Conservation (phyloP, 192 early-diverging fungal genomes). For the Geranomyces variabilis region DNA sequence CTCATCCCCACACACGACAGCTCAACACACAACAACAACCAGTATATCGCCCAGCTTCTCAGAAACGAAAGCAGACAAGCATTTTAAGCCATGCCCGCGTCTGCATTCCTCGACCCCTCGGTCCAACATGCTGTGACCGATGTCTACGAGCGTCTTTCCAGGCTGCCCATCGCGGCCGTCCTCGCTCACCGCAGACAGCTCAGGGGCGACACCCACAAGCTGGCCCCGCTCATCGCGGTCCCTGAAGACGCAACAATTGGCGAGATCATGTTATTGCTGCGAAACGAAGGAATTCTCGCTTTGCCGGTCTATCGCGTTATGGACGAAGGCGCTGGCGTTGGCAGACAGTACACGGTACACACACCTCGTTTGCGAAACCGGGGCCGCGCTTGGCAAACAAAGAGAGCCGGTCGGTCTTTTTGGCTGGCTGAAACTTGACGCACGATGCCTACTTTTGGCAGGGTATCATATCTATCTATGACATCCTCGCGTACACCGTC, state of each 20-base stretch:
- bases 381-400: slow-evolving; percentile 1
- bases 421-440: background rate
- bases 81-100: background rate
- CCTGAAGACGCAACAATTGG: slow-evolving; percentile 36
- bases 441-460: background rate
- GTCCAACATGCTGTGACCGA: slow-evolving; percentile 8
- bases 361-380: background rate
- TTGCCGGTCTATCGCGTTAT: slow-evolving; percentile 40
- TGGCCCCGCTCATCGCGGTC: slow-evolving; percentile 36
- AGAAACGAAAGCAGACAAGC: too few relatives aligned
- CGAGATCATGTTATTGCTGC: slow-evolving; percentile 41
- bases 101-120: slow-evolving; percentile 1
- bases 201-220: background rate
- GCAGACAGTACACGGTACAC: slow-evolving; percentile 22
- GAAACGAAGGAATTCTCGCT: slow-evolving; percentile 43
- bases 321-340: slow-evolving; percentile 1
- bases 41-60: too few relatives aligned
- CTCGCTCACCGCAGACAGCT: slow-evolving; percentile 34
- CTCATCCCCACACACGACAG: too few relatives aligned
- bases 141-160: slow-evolving; percentile 25
- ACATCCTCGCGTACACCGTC: slow-evolving; percentile 51
- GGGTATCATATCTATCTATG: slow-evolving; percentile 57
- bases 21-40: too few relatives aligned
- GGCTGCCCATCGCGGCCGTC: slow-evolving; percentile 35
- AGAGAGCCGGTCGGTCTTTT: slow-evolving; percentile 13